Base-by-base conservation (phyloP, 2,329 filamentous ascomycete species). In the Aspergillus phoenicis region DNA sequence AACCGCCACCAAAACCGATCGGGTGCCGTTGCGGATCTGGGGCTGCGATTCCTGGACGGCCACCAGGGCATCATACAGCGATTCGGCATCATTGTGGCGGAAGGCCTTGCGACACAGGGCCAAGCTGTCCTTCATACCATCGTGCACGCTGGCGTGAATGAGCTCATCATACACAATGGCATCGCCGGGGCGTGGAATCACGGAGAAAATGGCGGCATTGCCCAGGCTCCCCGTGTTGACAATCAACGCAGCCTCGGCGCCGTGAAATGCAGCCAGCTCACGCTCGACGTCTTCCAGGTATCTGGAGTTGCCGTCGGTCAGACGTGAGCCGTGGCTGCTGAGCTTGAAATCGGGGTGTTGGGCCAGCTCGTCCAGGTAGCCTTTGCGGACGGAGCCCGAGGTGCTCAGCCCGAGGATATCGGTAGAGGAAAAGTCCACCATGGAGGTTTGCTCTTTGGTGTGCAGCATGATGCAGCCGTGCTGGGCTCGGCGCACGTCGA, bases 71-170 rank as follows among this genome's bases (percentile, higher is more conserved):
- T 59, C 45, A 13, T 43, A 28, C 20, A 62, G 26, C 2, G 47
- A 54, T 3, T 57, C 13, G 5, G 33, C 22, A 20, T 60, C 33
- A 17, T 62, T 62, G 38, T 62, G 61, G 0, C 17, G 24, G 13
- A 65, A 65, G 20, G 68, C 20, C 75, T 57, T 79, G 36, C 64
- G 70, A 17, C 26, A 45, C 0, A 62, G 69, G 0, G 83, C 85
- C 2, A 85, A 79, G 6, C 83, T 84, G 30, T 85, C 62, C 33
- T 80, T 80, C 85, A 91, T 88, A 0, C 89, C 89, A 70, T 90
- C 88, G 60, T 90, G 88, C 4, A 88, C 85, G 61, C 87, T 90
- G 0, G 89, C 89, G 65, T 91, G 89, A 5, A 91, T 83, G 26
- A 87, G 78, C 68, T 86, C 86, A 62, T 91, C 89, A 63, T 88